Evolutionary conservation across 225 moss, liverwort and hornwort genomes (phyloP), one percentile per base, ranked within the genome.

Genomic region (Rhytidiadelphus loreus): DNA sequence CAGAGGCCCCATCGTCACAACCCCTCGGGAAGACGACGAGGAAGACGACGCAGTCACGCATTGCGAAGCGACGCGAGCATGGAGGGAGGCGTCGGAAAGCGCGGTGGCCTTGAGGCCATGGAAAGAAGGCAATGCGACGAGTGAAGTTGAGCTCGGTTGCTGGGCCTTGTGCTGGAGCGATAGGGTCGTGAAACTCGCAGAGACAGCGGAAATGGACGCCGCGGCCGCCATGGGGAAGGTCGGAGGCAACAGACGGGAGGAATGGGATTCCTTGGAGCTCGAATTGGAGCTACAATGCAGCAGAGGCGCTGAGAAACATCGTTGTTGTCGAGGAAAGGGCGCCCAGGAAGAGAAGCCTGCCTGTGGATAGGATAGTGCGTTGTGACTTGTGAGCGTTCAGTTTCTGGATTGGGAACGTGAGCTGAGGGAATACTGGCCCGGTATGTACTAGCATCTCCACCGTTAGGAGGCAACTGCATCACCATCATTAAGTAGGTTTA

Each of bases 1-100:
- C 85, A 96, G 30, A 6, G 91, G 69, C 13, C 94, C 93, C 97
- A 97, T 97, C 78, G 90, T 81, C 16, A 95, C 94, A 41, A 93
- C 85, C 64, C 95, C 95, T 81, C 92, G 72, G 62, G 41, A 63
- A 70, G 62, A 63, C 55, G 61, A 77, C 9, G 87, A 62, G 21
- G 83, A 32, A 17, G 76, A 77, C 30, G 90, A 17, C 41, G 80
- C 83, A 29, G 29, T 55, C 83, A n/a, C 71, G 57, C 90, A 87
- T 68, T 90, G 90, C 80, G 80, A 84, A n/a, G 87, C 90, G 56
- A 90, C 87, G 73, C 66, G 87, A 8, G 87, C 55, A 32, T 80
- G 90, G 55, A 90, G 80, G 72, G 79, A 84, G 5, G 69, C 28
- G 55, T 80, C 64, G 13, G 87, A 72, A 29, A 77, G 43, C 37